These are phyloP conservation scores for Bassia scoparia DNA, from an alignment of 148 eudicot species.

Conservation along the genomic window DNA sequence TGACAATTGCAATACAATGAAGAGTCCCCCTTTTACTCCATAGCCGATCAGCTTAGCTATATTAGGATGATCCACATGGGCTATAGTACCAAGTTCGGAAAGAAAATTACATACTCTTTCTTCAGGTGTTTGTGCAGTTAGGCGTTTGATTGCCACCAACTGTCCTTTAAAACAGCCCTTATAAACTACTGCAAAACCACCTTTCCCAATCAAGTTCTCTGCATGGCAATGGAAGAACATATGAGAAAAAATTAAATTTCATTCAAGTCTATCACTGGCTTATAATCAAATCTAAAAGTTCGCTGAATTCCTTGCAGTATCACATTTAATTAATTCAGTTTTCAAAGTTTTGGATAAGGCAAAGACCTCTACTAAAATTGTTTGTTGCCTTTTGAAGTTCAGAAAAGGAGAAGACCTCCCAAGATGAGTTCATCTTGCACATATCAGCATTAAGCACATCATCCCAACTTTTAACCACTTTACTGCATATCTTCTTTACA, in stretches of 20 bases:
- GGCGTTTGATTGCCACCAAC: slow-evolving; percentile 60
- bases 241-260: background rate
- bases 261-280: background rate
- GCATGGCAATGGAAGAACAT: slow-evolving; percentile 9
- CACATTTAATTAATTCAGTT: background rate
- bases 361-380: slow-evolving; percentile 57
- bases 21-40: slow-evolving; percentile 71
- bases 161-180: slow-evolving; percentile 56
- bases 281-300: background rate
- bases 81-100: slow-evolving; percentile 78
- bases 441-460: slow-evolving; percentile 27
- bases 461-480: slow-evolving; percentile 36
- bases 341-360: slow-evolving; percentile 6
- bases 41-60: slow-evolving; percentile 75
- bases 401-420: slow-evolving; percentile 64
- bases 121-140: slow-evolving; percentile 54
- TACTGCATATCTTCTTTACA: slow-evolving; percentile 40
- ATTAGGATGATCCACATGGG: slow-evolving; percentile 77
- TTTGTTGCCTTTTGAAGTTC: slow-evolving; percentile 64
- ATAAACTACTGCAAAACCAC: slow-evolving; percentile 80
- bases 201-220: slow-evolving; percentile 72
- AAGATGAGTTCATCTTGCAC: slow-evolving; percentile 43
- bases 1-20: slow-evolving; percentile 66
- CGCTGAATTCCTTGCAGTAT: background rate
- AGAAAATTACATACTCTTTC: slow-evolving; percentile 53